Percentiles rank a stretch among this genome's conserved stretches.
Evolutionary conservation across 441 rosid species (phyloP).

Genomic region (Viola pubescens): DNA sequence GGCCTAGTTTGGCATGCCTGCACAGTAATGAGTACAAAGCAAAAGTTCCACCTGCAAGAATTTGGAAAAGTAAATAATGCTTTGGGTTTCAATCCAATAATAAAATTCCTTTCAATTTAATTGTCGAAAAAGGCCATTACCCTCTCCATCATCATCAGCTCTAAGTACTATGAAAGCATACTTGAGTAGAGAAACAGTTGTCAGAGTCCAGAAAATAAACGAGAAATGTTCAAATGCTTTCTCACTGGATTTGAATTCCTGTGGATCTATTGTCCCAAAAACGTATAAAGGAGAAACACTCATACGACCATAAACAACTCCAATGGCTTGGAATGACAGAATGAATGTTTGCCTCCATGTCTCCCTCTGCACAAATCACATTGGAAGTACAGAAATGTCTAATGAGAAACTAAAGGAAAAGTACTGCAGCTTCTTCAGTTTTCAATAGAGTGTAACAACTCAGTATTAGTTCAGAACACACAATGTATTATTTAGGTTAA

Average conservation of each 20-base stretch:
- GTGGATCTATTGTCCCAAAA: constrained; percentile 31
- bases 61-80: constrained; percentile 6
- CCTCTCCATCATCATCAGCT: constrained; percentile 58
- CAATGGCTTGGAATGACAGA: constrained; percentile 50
- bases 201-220: constrained; percentile 57
- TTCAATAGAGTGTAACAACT: no score
- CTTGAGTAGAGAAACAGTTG: constrained; percentile 41
- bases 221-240: constrained; percentile 42
- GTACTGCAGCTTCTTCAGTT: neutral
- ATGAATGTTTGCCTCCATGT: constrained; percentile 43
- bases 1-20: constrained; percentile 50
- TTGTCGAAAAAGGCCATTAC: constrained; percentile 19
- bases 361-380: constrained; percentile 35
- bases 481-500: no score
- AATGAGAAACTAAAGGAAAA: neutral
- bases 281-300: constrained; percentile 55
- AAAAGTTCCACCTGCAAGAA: constrained; percentile 52
- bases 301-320: constrained; percentile 55
- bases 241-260: constrained; percentile 32
- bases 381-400: constrained; percentile 11
- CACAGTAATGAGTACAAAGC: constrained; percentile 59
- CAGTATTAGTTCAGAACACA: no score
- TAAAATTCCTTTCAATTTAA: neutral
- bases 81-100: neutral
- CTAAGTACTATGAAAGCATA: constrained; percentile 45